Base-by-base conservation (phyloP, 2,329 filamentous ascomycete species). In the Colletotrichum tabaci region DNA sequence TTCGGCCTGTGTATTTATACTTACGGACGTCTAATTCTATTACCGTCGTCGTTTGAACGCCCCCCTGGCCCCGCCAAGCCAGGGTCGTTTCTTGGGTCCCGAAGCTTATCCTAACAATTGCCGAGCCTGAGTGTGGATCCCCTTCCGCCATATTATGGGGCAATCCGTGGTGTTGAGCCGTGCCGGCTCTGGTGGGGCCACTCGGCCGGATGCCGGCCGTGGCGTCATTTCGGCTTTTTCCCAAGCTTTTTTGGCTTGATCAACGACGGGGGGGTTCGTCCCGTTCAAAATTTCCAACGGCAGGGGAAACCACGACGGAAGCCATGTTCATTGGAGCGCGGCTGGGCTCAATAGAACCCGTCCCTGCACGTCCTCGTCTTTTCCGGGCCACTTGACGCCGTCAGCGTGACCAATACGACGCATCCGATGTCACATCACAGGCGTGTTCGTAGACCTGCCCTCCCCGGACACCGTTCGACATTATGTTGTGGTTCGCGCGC, bases 81-180 rank as follows among this genome's bases (percentile, higher is more conserved):
- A 46, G 26, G 35, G 61, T 38, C 53, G 30, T 38, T 44, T n/a
- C n/a, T 10, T 55, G 65, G 50, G 66, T 15, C 52, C 30, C 50
- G 42, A 66, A 56, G 42, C 49, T 66, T 70, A 35, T 16, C 16
- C 21, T 23, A 65, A 18, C 15, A 65, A 53, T 13, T 69, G 44
- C 61, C 61, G 66, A 65, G 38, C 23, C n/a, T 30, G n/a, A 7
- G 18, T 35, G 42, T 49, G 38, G 63, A 30, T 15, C 58, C 44
- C 58, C 44, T 6, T 10, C 3, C 4, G 12, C 42, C 12, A 40
- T 18, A 23, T 42, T 35, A 42, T 50, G 56, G 21, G 67, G 47
- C 1, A 30, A 30, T 30, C 2, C 30, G 4, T n/a, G 15, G 30
- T 21, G 21, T 2, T 21, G 53, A 23, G 21, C 55, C 44, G n/a